Conservation (phyloP, 2,329 filamentous ascomycete genomes). For the Curvularia sp. region DNA sequence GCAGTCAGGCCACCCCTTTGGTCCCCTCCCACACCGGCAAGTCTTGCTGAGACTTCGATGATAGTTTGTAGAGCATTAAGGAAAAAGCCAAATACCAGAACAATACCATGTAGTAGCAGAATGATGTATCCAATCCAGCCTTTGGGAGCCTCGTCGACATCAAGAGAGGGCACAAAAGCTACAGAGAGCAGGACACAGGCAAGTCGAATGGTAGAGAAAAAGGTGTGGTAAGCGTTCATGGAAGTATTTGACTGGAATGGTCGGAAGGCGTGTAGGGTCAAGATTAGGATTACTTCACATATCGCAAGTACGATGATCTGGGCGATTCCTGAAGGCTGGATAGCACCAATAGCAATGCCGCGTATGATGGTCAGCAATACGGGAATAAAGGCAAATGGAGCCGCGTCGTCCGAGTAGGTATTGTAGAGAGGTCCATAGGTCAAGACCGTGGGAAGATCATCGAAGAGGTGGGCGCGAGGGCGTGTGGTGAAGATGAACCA, state of each 20-base stretch:
- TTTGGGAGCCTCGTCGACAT: conserved; percentile 77
- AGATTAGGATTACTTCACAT: conserved; percentile 87
- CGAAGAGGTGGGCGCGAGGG: conserved; percentile 86
- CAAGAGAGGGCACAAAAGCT: conserved; percentile 82
- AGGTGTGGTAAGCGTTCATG: conserved; percentile 94
- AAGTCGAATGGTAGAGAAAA: conserved; percentile 80
- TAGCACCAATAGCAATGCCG: conserved; percentile 87
- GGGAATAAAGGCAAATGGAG: conserved; percentile 87
- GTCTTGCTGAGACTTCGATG: conserved; percentile 82
- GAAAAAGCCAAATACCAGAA: conserved; percentile 90
- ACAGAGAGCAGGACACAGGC: conserved; percentile 63
- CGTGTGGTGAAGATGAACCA: conserved; percentile 80
- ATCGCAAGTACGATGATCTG: conserved; percentile 92
- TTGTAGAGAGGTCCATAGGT: conserved; percentile 95
- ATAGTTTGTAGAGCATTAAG: conserved; percentile 90
- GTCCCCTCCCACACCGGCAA: conserved; percentile 82
- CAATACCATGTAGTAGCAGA: conserved; percentile 80
- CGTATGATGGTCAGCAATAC: conserved; percentile 84
- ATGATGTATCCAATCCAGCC: conserved; percentile 97
- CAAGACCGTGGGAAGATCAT: conserved; percentile 87
- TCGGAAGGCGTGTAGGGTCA: conserved; percentile 86
- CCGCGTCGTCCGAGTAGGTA: conserved; percentile 92
- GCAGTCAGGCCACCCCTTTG: conserved; percentile 82
- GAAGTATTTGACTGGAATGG: conserved; percentile 91
- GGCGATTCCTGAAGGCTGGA: conserved; percentile 90